These are phyloP conservation scores for Ophiostoma piceae DNA, from an alignment of 2,329 filamentous ascomycete species.

Conservation along the genomic window DNA sequence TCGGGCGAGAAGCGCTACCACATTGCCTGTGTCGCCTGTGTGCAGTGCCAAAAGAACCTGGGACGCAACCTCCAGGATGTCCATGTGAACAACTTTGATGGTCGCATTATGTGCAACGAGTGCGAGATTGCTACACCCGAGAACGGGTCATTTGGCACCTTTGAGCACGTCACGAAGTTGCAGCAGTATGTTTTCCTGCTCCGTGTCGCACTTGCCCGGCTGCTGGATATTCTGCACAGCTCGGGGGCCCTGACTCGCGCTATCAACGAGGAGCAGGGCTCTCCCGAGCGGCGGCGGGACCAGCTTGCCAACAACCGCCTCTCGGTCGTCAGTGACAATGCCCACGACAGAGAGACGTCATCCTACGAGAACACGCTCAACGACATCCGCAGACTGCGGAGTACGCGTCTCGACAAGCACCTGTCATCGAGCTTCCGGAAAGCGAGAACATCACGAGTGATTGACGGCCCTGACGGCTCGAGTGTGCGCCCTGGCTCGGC, in stretches of 20 bases:
- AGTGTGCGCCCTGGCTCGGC: slow-evolving; percentile 65
- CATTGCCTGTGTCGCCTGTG: slow-evolving; percentile 72
- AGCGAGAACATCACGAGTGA: slow-evolving; percentile 82
- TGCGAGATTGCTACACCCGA: slow-evolving; percentile 59
- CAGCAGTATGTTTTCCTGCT: slow-evolving; percentile 93
- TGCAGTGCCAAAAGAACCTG: slow-evolving; percentile 59
- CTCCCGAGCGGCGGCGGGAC: neutral
- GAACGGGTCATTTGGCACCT: slow-evolving; percentile 37
- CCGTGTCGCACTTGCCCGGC: slow-evolving; percentile 80
- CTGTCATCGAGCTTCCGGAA: slow-evolving; percentile 89
- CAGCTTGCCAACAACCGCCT: slow-evolving; percentile 56
- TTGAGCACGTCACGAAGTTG: slow-evolving; percentile 75
- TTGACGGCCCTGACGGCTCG: slow-evolving; percentile 74
- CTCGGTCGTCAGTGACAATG: slow-evolving; percentile 43
- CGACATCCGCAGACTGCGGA: slow-evolving; percentile 85
- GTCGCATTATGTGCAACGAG: slow-evolving; percentile 63
- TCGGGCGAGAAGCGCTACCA: slow-evolving; percentile 77
- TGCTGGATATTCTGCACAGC: slow-evolving; percentile 79
- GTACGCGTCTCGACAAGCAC: slow-evolving; percentile 89
- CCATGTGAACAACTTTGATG: slow-evolving; percentile 61
- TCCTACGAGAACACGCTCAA: slow-evolving; percentile 94
- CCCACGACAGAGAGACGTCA: slow-evolving; percentile 61
- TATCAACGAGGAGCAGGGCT: slow-evolving; percentile 44
- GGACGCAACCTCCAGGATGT: slow-evolving; percentile 64
- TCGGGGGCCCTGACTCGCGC: slow-evolving; percentile 75